These are phyloP conservation scores for Fraxinus americana DNA, from an alignment of 257 asterid species.

Conservation along the genomic window DNA sequence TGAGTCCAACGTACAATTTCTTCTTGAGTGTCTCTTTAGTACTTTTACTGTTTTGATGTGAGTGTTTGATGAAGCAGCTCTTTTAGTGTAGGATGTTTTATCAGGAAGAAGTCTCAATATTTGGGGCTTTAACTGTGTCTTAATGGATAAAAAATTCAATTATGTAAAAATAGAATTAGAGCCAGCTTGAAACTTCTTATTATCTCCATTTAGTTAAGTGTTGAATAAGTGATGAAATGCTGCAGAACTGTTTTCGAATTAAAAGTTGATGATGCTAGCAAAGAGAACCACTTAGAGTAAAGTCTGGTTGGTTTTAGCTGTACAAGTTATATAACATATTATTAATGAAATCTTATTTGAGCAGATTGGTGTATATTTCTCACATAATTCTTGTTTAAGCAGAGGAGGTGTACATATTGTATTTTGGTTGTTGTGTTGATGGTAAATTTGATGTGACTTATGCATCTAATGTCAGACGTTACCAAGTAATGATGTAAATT, in stretches of 20 bases:
- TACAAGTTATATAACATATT: not conserved
- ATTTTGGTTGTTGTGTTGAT: not conserved
- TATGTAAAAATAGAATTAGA: not conserved
- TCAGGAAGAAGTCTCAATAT: constrained; percentile 3
- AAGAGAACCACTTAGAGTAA: not conserved
- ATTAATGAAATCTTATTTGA: not conserved
- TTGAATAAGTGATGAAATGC: constrained; percentile 4
- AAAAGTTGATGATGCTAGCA: constrained; percentile 12
- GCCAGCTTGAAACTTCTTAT: constrained; percentile 7
- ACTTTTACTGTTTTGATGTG: not conserved
- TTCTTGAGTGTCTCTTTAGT: no score
- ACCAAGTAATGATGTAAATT: not conserved
- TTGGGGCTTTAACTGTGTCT: not conserved
- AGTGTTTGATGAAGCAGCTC: not conserved
- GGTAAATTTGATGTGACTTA: not conserved
- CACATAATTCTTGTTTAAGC: not conserved
- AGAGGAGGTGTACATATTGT: not conserved
- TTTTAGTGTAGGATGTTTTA: not conserved
- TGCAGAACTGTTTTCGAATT: constrained; percentile 6
- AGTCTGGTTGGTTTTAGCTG: not conserved
- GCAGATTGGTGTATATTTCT: not conserved
- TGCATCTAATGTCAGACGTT: not conserved
- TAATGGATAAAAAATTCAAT: constrained; percentile 5
- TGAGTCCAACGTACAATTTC: no score
- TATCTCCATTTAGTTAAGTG: constrained; percentile 12